Conservation (phyloP, 352 stramenopile species). For the Phytopythium montanum region DNA sequence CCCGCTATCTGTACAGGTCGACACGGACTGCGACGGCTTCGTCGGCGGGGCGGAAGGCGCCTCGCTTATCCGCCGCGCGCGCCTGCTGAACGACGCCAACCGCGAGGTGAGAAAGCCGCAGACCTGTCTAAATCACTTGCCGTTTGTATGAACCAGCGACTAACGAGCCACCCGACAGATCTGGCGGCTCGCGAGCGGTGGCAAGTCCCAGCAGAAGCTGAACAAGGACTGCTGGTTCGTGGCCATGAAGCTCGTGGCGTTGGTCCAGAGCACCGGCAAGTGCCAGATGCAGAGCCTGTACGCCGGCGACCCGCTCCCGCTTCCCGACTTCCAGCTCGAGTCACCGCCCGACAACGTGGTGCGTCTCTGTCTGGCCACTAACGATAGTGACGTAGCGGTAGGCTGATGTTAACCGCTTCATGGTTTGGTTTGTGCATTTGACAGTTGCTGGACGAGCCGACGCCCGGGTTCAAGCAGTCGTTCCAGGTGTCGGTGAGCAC, state of each 20-base stretch:
- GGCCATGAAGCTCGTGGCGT: constrained; percentile 86
- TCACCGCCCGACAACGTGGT: constrained; percentile 78
- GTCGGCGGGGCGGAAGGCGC: constrained; percentile 72
- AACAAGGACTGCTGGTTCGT: constrained; percentile 90
- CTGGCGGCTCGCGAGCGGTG: constrained; percentile 84
- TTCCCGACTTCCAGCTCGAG: constrained; percentile 82
- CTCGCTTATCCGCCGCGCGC: constrained; percentile 75
- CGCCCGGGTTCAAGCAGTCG: constrained; percentile 42
- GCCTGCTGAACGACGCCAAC: constrained; percentile 81
- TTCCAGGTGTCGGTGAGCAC: constrained; percentile 80
- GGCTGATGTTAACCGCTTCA: not conserved
- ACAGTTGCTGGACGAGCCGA: constrained; percentile 50
- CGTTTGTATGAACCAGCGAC: not conserved
- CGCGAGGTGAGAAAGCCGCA: constrained; percentile 64
- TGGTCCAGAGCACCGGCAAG: constrained; percentile 81
- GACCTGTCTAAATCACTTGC: no score
- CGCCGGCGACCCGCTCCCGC: constrained; percentile 55
- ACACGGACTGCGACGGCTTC: constrained; percentile 73
- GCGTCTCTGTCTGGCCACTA: not conserved
- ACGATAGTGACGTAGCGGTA: no score
- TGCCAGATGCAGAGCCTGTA: constrained; percentile 85
- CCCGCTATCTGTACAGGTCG: constrained; percentile 37
- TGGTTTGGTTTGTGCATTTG: not conserved
- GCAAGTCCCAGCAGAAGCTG: constrained; percentile 82
- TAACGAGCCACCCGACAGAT: constrained; percentile 38